Conservation (phyloP, 495 filamentous ascomycete genomes). For the Elaphomyces granulatus region DNA sequence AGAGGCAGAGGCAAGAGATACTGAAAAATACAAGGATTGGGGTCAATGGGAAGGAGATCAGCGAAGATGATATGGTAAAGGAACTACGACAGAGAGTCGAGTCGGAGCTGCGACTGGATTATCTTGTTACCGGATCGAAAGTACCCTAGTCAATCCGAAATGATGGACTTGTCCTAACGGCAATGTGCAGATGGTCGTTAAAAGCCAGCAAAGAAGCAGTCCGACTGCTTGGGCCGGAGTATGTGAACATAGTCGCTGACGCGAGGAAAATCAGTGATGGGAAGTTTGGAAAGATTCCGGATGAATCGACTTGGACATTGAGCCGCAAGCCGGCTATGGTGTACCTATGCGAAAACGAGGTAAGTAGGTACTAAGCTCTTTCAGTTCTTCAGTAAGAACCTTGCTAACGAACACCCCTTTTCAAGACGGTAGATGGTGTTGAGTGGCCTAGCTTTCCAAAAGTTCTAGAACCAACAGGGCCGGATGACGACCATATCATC, state of each 20-base stretch:
- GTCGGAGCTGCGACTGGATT: conserved; percentile 63
- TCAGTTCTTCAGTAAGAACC: background rate
- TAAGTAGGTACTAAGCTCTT: conserved; percentile 35
- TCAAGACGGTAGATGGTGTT: conserved; percentile 71
- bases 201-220: conserved; percentile 82
- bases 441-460: conserved; percentile 72
- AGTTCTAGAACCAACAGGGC: conserved; percentile 35
- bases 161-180: too few species aligned
- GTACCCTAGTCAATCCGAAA: too few species aligned
- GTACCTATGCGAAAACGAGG: conserved; percentile 89
- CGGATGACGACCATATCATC: conserved; percentile 46
- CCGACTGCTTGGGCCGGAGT: conserved; percentile 56
- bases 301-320: conserved; percentile 61
- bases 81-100: conserved; percentile 48
- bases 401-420: conserved; percentile 1
- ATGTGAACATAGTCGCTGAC: conserved; percentile 69
- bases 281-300: conserved; percentile 80
- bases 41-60: conserved; percentile 18
- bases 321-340: conserved; percentile 56
- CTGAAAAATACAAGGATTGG: conserved; percentile 22
- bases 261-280: conserved; percentile 53
- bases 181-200: too few species aligned
- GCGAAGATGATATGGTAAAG: conserved; percentile 39
- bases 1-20: conserved; percentile 27
- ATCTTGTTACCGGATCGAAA: conserved; percentile 77